These are phyloP conservation scores for Kwoniella shivajii DNA, from an alignment of 1,284 basidiomycete genomes.

Conservation along the genomic window DNA sequence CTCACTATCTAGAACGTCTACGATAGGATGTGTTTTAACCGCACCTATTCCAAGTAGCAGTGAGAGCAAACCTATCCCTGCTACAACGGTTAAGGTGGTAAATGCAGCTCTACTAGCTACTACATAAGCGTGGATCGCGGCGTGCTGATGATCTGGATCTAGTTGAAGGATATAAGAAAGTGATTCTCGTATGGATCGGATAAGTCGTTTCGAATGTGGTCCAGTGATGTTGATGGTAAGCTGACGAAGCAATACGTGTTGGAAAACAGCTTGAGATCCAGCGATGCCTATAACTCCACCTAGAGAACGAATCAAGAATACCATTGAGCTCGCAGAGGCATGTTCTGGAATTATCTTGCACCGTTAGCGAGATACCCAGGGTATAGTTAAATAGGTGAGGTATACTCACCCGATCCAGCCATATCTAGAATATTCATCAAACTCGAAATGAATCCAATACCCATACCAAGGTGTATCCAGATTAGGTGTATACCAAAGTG, in stretches of 20 bases:
- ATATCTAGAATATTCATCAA: conserved; percentile 24
- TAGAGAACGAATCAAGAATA: conserved; percentile 25
- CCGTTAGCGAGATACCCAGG: no score
- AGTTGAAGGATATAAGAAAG: conserved; percentile 16
- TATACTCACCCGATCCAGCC: conserved; percentile 23
- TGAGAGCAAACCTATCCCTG: conserved; percentile 5
- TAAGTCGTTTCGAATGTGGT: conserved; percentile 6
- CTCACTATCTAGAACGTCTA: not conserved
- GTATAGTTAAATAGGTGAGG: not conserved
- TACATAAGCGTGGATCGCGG: conserved; percentile 14
- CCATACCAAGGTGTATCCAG: conserved; percentile 31
- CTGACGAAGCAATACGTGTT: conserved; percentile 20
- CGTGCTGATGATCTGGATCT: conserved; percentile 1
- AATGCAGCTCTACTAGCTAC: conserved; percentile 22
- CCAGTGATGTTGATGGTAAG: conserved; percentile 11
- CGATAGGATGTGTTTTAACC: conserved; percentile 2
- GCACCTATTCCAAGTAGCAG: conserved; percentile 11
- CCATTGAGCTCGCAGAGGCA: conserved; percentile 24
- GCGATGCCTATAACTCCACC: conserved; percentile 25
- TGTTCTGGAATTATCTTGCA: conserved; percentile 17
- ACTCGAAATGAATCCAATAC: conserved; percentile 29
- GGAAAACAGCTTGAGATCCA: conserved; percentile 26
- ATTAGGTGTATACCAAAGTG: conserved; percentile 20
- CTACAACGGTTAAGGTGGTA: conserved; percentile 6
- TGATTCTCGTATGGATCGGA: conserved; percentile 21